These are phyloP conservation scores for Kockiozyma suomiensis DNA, from an alignment of 805 yeast genomes.

Conservation along the genomic window DNA sequence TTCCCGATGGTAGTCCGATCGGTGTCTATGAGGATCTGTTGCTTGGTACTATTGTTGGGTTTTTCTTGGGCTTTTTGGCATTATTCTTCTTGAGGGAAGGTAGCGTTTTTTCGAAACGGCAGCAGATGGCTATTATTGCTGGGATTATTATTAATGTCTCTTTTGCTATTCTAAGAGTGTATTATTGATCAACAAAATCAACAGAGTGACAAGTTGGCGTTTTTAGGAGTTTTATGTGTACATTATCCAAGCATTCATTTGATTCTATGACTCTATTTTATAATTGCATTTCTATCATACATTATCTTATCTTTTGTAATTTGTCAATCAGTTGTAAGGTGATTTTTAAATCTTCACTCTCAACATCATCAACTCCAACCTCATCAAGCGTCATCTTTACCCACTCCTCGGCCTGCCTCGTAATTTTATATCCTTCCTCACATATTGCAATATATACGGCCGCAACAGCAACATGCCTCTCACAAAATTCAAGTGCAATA, in stretches of 20 bases:
- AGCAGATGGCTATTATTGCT: slow-evolving; percentile 65
- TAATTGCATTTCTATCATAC: not conserved
- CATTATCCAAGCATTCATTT: not conserved
- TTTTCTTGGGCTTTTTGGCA: slow-evolving; percentile 72
- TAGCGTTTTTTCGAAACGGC: slow-evolving; percentile 62
- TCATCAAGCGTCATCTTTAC: not conserved
- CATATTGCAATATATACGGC: slow-evolving; percentile 8
- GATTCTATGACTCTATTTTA: no score
- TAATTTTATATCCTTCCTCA: not conserved
- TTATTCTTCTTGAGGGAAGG: slow-evolving; percentile 60
- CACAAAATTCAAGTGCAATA: not conserved
- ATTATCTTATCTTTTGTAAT: not conserved
- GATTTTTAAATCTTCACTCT: not conserved
- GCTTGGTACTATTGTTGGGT: slow-evolving; percentile 72
- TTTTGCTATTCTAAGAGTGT: slow-evolving; percentile 61
- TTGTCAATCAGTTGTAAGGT: not conserved
- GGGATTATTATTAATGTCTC: slow-evolving; percentile 71
- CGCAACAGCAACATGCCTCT: slow-evolving; percentile 17
- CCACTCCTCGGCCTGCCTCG: not conserved
- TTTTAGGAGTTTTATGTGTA: not conserved
- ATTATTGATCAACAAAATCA: slow-evolving; percentile 6
- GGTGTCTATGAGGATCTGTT: slow-evolving; percentile 65
- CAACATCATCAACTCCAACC: not conserved
- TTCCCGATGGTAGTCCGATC: slow-evolving; percentile 43
- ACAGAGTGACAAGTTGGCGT: not conserved